These are phyloP conservation scores for Suhomyces faveliae DNA, from an alignment of 805 yeast genomes.

Conservation along the genomic window DNA sequence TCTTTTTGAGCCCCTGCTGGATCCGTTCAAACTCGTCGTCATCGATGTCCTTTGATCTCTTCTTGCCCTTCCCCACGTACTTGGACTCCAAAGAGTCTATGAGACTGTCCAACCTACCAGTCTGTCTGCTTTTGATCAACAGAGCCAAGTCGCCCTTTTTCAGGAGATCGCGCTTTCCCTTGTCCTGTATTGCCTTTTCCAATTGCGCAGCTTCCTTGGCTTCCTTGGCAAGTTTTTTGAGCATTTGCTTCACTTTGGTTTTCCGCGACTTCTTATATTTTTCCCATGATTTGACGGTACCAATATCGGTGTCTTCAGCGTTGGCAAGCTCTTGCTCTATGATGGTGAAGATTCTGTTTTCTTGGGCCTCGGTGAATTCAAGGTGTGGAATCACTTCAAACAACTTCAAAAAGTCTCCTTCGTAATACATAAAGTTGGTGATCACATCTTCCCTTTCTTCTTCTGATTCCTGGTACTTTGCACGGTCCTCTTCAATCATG, in stretches of 20 bases:
- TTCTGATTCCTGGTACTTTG: slow-evolving; percentile 57
- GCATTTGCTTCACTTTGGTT: slow-evolving; percentile 46
- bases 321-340: slow-evolving; percentile 36
- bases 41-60: slow-evolving; percentile 38
- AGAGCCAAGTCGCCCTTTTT: slow-evolving; percentile 44
- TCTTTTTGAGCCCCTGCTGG: slow-evolving; percentile 38
- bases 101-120: slow-evolving; percentile 43
- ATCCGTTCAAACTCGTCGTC: slow-evolving; percentile 52
- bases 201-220: slow-evolving; percentile 60
- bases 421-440: slow-evolving; percentile 51
- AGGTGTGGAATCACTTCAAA: slow-evolving; percentile 80
- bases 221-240: slow-evolving; percentile 56
- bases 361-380: slow-evolving; percentile 59
- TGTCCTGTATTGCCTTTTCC: slow-evolving; percentile 37
- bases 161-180: slow-evolving; percentile 27
- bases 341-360: slow-evolving; percentile 54
- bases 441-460: slow-evolving; percentile 66
- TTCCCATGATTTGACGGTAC: slow-evolving; percentile 43
- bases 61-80: slow-evolving; percentile 43
- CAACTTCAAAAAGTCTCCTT: slow-evolving; percentile 67
- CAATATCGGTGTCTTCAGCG: slow-evolving; percentile 26
- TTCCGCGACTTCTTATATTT: slow-evolving; percentile 50
- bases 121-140: slow-evolving; percentile 49
- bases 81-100: slow-evolving; percentile 50
- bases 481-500: slow-evolving; percentile 66